Evolutionary conservation across 2,329 filamentous ascomycete species (phyloP), one percentile per base, ranked within the genome.

Genomic region (Apiospora pterosperma): DNA sequence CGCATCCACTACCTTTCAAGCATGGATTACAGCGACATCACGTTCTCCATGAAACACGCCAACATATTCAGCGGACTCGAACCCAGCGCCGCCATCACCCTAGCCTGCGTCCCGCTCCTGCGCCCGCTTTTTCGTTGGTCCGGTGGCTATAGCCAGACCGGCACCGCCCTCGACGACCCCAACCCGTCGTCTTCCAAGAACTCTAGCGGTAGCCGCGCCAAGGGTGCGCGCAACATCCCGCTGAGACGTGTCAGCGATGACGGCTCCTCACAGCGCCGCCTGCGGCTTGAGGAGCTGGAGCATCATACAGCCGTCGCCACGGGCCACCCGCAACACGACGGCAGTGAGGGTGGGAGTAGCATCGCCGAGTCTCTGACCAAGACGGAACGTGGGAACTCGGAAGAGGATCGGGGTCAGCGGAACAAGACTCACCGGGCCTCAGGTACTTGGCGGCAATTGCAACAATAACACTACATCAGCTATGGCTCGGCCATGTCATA

Each of bases 21-120:
- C 25, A 60, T 64, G 25, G 63, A 64, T 36, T 64, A 62, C 42
- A 41, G 19, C 36, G 59, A 64, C 36, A 36, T 64, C 25, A 62
- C 63, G 25, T 62, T 62, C 44, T 60, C 42, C 36, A 55, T 60
- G 41, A 44, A 38, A 10, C 21, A 55, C n/a, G n/a, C 63, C 10
- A 31, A 62, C 7, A 59, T 64, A 23, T 64, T 39, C 36, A 62
- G 41, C 59, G 63, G 52, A n/a, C 41, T 64, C 34, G 59, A 64
- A 38, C 63, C 59, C 16, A 28, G 36, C 8, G 52, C 62, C 23
- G 63, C 63, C 14, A 62, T 64, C 23, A 48, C 60, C 7, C 59
- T 64, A 5, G 59, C 63, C 28, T 61, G 44, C 28, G 34, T 64
- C n/a, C 63, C 63, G 16, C 28, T 64, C 19, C 44, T 64, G 48